Evolutionary conservation across 2,329 filamentous ascomycete genomes (phyloP).

Genomic region (Colletotrichum orchidophilum): DNA sequence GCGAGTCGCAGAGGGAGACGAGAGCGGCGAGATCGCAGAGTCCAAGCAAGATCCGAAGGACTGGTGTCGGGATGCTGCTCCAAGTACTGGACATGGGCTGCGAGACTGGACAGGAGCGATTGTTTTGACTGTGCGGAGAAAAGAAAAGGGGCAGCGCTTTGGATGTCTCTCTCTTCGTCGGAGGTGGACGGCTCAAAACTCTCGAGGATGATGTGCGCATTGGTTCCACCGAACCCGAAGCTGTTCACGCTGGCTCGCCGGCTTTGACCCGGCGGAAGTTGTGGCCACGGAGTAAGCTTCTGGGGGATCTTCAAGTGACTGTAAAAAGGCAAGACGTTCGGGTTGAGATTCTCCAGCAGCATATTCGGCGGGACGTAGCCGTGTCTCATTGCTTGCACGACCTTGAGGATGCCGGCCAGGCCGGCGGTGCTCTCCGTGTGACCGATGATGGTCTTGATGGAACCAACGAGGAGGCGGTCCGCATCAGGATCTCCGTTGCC

Average conservation of each 20-base stretch:
- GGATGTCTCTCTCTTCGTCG: background rate
- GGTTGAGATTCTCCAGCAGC: conserved; percentile 42
- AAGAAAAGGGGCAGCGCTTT: background rate
- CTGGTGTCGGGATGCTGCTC: background rate
- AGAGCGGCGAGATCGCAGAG: background rate
- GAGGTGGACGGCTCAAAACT: background rate
- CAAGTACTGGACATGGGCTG: background rate
- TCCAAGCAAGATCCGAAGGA: background rate
- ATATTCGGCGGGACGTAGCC: conserved; percentile 42
- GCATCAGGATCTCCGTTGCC: conserved; percentile 47
- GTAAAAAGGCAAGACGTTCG: conserved; percentile 39
- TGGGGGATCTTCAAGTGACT: conserved; percentile 32
- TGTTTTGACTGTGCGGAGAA: conserved; percentile 7
- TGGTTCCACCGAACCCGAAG: conserved; percentile 50
- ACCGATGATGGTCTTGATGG: conserved; percentile 42
- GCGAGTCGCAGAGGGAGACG: background rate
- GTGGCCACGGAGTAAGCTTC: conserved; percentile 34
- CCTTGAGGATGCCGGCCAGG: conserved; percentile 41
- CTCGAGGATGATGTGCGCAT: conserved; percentile 51
- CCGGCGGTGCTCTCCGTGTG: conserved; percentile 41
- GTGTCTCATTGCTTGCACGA: conserved; percentile 35
- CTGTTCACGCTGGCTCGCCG: conserved; percentile 35
- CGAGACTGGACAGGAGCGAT: background rate
- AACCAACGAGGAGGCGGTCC: conserved; percentile 40
- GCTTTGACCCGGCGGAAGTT: background rate